These are phyloP conservation scores for Dactylellina haptotyla DNA, from an alignment of 2,329 filamentous ascomycete species.

Conservation along the genomic window DNA sequence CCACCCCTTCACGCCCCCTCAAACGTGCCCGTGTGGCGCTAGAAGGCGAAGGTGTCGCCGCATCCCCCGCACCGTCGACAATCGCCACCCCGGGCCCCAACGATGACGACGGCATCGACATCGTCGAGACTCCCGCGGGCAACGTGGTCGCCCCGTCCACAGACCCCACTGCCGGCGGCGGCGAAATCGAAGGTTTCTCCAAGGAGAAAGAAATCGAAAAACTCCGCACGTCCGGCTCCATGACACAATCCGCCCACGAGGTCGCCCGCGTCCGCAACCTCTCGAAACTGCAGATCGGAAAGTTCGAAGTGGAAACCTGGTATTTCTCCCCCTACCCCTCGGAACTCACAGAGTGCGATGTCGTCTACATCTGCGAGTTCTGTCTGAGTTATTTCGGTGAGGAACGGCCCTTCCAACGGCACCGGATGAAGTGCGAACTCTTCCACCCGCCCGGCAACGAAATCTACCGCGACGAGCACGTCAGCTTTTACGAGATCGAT, in stretches of 20 bases:
- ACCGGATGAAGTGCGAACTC: slow-evolving; percentile 88
- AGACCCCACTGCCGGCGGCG: slow-evolving; percentile 20
- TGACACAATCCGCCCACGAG: slow-evolving; percentile 98
- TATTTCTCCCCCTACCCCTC: slow-evolving; percentile 98
- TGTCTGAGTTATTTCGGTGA: slow-evolving; percentile 91
- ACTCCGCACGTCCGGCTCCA: slow-evolving; percentile 89
- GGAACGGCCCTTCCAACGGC: slow-evolving; percentile 81
- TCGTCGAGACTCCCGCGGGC: slow-evolving; percentile 50
- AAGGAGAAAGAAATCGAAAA: slow-evolving; percentile 96
- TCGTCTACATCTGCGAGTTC: slow-evolving; percentile 97
- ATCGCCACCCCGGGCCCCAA: slow-evolving; percentile 35
- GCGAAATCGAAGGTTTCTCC: slow-evolving; percentile 71
- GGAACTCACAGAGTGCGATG: slow-evolving; percentile 84
- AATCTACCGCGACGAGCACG: slow-evolving; percentile 92
- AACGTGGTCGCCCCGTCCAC: slow-evolving; percentile 48
- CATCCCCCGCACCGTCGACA: slow-evolving; percentile 54
- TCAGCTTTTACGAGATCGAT: slow-evolving; percentile 98
- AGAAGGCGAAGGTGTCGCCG: slow-evolving; percentile 54
- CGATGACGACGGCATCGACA: slow-evolving; percentile 48
- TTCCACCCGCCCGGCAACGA: slow-evolving; percentile 96
- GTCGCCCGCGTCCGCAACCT: slow-evolving; percentile 96
- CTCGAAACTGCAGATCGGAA: slow-evolving; percentile 91
- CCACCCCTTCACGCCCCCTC: slow-evolving; percentile 36
- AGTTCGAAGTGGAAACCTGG: slow-evolving; percentile 93
- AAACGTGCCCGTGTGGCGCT: slow-evolving; percentile 53